Evolutionary conservation across 2,329 filamentous ascomycete genomes (phyloP), one percentile per base, ranked within the genome.

Genomic region (Calonectria montana): DNA sequence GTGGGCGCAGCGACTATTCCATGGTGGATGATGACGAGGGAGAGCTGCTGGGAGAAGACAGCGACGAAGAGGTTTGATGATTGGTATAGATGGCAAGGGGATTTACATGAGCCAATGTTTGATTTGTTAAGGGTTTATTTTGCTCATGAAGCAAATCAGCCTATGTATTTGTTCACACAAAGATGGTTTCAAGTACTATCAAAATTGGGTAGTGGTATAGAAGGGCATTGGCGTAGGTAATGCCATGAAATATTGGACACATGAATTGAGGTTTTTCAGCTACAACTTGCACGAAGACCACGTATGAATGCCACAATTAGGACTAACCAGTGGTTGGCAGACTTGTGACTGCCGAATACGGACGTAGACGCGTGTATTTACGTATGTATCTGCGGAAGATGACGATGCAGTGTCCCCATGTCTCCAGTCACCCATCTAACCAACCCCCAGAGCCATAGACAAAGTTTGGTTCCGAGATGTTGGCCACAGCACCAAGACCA

Each of bases 1-100:
- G 95, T 69, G 93, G 94, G 1, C 90, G 94, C 68, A 93, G 94
- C n/a, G 94, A 98, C 82, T 98, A 98, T 82, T 91, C 92, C 18
- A 89, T 93, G 79, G 95, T 98, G 64, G 95, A 97, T 79, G 94
- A 97, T 63, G 97, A 98, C 81, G 97, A 98, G 82, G 96, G 96
- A 61, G 96, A 98, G 86, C 86, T 99, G 76, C 85, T 99, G 41
- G 97, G 97, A 1, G 96, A 98, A 77, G 96, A 97, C 71, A 95
- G 95, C 76, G 96, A 98, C 75, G 95, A 98, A 80, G 96, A 98
- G 73, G 94, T 93, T 45, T 86, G 75, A 82, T 45, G 15, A 41
- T 23, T n/a, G 23, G 53, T 10, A 27, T 23, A 66, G 41, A 61
- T 48, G 70, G 48, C 43, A 37, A 65, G 27, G 15, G 57, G 41